Evolutionary conservation across 2,329 filamentous ascomycete genomes (phyloP).

Genomic region (Fusarium acutatum): DNA sequence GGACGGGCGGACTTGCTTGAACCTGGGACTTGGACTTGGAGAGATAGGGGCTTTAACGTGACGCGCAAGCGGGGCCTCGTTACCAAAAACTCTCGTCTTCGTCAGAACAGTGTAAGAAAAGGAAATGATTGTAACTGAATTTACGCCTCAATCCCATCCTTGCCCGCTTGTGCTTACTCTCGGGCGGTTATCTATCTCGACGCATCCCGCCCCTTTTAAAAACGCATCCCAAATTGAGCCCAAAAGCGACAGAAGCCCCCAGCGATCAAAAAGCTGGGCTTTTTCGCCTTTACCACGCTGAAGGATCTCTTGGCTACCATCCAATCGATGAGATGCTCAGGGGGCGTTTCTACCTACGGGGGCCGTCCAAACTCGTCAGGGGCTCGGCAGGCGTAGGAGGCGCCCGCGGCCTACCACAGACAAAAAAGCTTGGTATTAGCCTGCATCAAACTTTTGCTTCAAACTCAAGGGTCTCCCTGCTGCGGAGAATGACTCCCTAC

Average conservation of each 20-base stretch:
- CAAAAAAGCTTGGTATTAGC: neutral
- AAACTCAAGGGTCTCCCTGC: neutral
- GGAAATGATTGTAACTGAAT: constrained; percentile 18
- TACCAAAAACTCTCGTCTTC: constrained; percentile 2
- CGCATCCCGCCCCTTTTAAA: neutral
- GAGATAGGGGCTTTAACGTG: constrained; percentile 19
- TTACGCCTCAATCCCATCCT: constrained; percentile 1
- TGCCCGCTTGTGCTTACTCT: neutral
- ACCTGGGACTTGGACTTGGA: neutral
- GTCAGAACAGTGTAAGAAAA: constrained; percentile 10
- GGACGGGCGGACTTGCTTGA: neutral
- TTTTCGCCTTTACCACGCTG: neutral
- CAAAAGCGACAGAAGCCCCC: neutral
- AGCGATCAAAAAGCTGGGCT: neutral
- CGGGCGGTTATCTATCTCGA: neutral
- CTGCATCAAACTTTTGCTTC: neutral
- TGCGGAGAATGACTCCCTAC: too few species aligned
- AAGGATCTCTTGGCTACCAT: neutral
- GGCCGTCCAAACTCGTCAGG: neutral
- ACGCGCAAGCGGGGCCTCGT: constrained; percentile 23
- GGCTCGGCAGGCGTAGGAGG: neutral
- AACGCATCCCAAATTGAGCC: neutral
- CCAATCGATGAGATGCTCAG: neutral
- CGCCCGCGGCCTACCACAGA: neutral
- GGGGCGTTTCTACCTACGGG: neutral